These are phyloP conservation scores for Trichoderma cornu-damae DNA, from an alignment of 2,329 filamentous ascomycete species.

Conservation along the genomic window DNA sequence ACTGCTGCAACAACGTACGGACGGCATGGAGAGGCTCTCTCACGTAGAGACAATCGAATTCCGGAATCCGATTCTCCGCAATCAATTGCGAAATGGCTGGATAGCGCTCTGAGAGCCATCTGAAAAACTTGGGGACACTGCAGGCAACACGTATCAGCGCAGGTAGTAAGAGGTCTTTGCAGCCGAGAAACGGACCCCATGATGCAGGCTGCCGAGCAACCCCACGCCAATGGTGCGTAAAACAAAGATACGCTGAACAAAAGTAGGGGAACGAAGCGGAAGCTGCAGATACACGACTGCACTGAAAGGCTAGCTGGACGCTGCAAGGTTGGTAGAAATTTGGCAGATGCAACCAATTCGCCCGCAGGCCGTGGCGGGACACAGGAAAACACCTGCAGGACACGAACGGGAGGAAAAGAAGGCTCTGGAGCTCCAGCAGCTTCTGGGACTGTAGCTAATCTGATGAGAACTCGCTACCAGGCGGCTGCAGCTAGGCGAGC, in stretches of 20 bases:
- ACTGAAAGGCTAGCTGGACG: not conserved
- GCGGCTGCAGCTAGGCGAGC: not conserved
- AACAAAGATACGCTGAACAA: constrained; percentile 1
- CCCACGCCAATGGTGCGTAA: not conserved
- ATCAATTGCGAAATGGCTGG: constrained; percentile 97
- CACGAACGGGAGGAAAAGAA: constrained; percentile 3
- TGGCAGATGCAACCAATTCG: not conserved
- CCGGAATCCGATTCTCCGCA: constrained; percentile 95
- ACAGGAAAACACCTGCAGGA: constrained; percentile 7
- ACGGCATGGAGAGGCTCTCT: constrained; percentile 30
- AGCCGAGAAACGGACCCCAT: constrained; percentile 29
- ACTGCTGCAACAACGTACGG: not conserved
- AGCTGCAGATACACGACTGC: not conserved
- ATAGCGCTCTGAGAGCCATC: constrained; percentile 99
- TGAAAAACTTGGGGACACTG: constrained; percentile 83
- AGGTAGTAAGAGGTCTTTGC: not conserved
- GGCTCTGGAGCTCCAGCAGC: not conserved
- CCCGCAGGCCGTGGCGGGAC: not conserved
- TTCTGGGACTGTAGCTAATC: constrained; percentile 1
- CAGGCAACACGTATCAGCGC: constrained; percentile 19
- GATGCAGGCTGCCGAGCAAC: constrained; percentile 7
- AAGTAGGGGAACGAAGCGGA: not conserved
- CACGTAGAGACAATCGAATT: constrained; percentile 95
- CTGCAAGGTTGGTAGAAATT: constrained; percentile 2
- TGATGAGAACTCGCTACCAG: not conserved